These are phyloP conservation scores for Pythium oligandrum DNA, from an alignment of 352 stramenopile species.

Conservation along the genomic window DNA sequence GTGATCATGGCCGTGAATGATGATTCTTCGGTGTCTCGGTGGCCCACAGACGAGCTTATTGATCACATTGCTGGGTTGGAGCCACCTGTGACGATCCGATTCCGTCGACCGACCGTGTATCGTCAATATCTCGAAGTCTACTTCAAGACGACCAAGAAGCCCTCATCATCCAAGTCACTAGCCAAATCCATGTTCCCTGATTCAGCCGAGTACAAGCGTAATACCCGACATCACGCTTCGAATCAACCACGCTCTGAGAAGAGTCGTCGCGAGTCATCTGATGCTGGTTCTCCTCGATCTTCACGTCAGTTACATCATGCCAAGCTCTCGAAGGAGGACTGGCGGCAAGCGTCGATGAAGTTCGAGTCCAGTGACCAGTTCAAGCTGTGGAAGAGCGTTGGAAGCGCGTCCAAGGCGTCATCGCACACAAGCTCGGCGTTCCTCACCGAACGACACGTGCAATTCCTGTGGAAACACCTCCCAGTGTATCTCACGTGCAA, in stretches of 20 bases:
- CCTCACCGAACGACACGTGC: conserved; percentile 64
- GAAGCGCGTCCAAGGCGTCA: neutral
- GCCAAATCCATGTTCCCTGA: conserved; percentile 64
- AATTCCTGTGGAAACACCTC: conserved; percentile 55
- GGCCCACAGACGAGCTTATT: conserved; percentile 51
- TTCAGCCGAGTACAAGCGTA: conserved; percentile 60
- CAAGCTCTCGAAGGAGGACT: conserved; percentile 16
- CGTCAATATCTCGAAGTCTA: conserved; percentile 46
- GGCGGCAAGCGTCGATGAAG: conserved; percentile 28
- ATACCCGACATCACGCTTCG: conserved; percentile 11
- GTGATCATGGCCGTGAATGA: conserved; percentile 68
- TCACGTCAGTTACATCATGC: neutral
- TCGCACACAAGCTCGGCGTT: conserved; percentile 34
- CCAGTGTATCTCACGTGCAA: conserved; percentile 61
- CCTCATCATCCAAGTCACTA: conserved; percentile 41
- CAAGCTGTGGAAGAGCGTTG: conserved; percentile 33
- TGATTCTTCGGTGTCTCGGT: conserved; percentile 34
- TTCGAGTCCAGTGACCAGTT: conserved; percentile 54
- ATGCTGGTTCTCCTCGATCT: too few species aligned
- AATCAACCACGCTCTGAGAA: neutral
- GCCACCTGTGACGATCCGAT: conserved; percentile 41
- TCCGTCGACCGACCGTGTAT: conserved; percentile 53
- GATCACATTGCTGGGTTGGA: conserved; percentile 41
- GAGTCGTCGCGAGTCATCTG: too few species aligned
- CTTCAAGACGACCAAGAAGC: conserved; percentile 24